Evolutionary conservation across 345 rosid species (phyloP).

Genomic region (Populus nigra): DNA sequence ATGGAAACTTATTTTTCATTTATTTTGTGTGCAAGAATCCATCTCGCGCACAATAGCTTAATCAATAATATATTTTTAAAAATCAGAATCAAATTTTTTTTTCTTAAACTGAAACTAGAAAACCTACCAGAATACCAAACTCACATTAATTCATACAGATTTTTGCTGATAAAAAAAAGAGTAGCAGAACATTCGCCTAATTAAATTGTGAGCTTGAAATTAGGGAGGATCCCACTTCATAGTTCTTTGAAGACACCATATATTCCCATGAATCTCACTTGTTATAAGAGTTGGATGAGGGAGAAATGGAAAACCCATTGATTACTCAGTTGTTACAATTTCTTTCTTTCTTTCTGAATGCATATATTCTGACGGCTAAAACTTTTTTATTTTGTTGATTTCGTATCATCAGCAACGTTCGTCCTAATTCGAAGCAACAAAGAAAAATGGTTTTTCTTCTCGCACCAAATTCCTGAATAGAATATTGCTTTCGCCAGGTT

Average conservation of each 20-base stretch:
- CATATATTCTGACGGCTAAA: conserved; percentile 8
- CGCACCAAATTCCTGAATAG: not conserved
- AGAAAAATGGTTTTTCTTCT: not conserved
- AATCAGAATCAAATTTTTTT: no score
- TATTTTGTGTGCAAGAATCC: no score
- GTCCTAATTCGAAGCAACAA: not conserved
- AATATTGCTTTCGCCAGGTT: not conserved
- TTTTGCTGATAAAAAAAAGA: not conserved
- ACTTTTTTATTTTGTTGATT: not conserved
- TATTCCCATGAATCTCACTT: conserved; percentile 13
- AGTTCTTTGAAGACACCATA: not conserved
- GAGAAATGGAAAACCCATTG: not conserved
- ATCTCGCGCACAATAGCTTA: no score
- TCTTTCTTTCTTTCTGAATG: not conserved
- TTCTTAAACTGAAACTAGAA: no score
- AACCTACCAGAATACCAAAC: not conserved
- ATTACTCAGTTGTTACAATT: not conserved
- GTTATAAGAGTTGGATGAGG: not conserved
- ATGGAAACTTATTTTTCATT: no score
- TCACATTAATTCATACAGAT: not conserved
- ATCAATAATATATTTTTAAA: no score
- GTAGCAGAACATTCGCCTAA: not conserved
- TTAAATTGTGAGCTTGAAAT: not conserved
- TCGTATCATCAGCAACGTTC: conserved; percentile 5
- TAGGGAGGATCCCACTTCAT: not conserved